Base-by-base conservation (phyloP, 768 basidiomycete genomes). In the Udeniomyces megalosporus region DNA sequence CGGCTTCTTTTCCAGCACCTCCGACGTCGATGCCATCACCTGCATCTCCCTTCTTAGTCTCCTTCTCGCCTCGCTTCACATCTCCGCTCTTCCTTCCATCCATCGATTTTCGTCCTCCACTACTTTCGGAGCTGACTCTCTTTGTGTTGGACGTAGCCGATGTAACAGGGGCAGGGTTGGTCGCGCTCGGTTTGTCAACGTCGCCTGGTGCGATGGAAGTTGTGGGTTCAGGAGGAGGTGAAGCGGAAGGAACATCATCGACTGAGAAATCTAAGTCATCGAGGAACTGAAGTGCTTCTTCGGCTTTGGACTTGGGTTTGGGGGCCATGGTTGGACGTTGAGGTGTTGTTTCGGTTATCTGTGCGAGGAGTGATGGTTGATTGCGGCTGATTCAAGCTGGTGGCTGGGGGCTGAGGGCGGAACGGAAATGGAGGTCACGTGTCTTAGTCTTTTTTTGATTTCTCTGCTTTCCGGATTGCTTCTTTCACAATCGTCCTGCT, bases 231-330 rank as follows among this genome's bases (percentile, higher is more conserved):
- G 66, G 45, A 1, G 69, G 45, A 12, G 61, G 61, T 12, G 66
- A 51, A 2, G 69, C 66, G 28, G 69, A 58, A n/a, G 69, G 53
- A 26, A 55, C 60, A 15, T 58, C 70, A 20, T 67, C 68, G 59
- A 93, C 55, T n/a, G 28, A 80, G 32, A 83, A 85, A 72, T 97
- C 92, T 53, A 97, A 85, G 71, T 93, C 90, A 70, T 95, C 89
- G 49, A 97, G 84, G 75, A 97, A 84, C 70, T 84, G 85, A 24
- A 91, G 82, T 24, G 88, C 93, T 73, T 97, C 92, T 52, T 76
- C 46, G 15, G 55, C 57, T 45, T 61, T 52, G 52, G 60, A 45
- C 14, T 56, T 62, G 42, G 44, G 35, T 46, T 44, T 45, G 14
- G 10, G 42, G 45, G 51, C 28, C 46, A 59, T 59, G 29, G 32